Base-by-base conservation (phyloP, 768 basidiomycete species). In the Tricholoma matsutake region DNA sequence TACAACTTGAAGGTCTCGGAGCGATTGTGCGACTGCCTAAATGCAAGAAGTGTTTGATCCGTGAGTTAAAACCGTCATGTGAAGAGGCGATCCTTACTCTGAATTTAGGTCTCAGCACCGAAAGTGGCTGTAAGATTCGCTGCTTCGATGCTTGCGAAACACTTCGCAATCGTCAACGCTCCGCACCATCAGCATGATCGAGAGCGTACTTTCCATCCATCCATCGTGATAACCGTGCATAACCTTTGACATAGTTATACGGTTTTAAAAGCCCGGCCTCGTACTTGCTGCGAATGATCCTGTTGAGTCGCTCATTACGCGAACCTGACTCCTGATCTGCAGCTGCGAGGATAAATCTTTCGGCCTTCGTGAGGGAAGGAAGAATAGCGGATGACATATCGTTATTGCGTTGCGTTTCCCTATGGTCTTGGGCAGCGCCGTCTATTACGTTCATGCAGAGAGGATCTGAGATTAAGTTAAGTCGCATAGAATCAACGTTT, bases 161-260 rank as follows among this genome's bases (percentile, higher is more conserved):
- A 69, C 92, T 94, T 18, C 20, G 60, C 60, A 22, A 11, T 31
- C 6, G 51, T 52, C 29, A 52, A 52, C 9, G 14, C 29, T 31
- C 1, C n/a, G 16, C n/a, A 29, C 11, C 7, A 45, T 45, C 29
- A 29, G 51, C 51, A 52, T 6, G 16, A 2, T 52, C 25, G 11
- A n/a, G 25, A 14, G 64, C 77, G 49, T 71, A 94, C 94, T 95
- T 94, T 71, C 87, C 79, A 65, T 95, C 94, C 93, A 98, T 96
- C 95, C 95, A 98, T 58, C 91, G 83, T 57, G 88, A 91, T 64
- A 98, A 75, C 61, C 96, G 80, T 11, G 93, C 90, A 68, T 98
- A 98, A 0, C 96, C 96, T 69, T 95, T 95, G 54, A 95, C 94
- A 65, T 98, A 97, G 74, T 98, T 96, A 68, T 96, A 97, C 3